Evolutionary conservation across 768 basidiomycete species (phyloP), one percentile per base, ranked within the genome.

Genomic region (Mycena crocata): DNA sequence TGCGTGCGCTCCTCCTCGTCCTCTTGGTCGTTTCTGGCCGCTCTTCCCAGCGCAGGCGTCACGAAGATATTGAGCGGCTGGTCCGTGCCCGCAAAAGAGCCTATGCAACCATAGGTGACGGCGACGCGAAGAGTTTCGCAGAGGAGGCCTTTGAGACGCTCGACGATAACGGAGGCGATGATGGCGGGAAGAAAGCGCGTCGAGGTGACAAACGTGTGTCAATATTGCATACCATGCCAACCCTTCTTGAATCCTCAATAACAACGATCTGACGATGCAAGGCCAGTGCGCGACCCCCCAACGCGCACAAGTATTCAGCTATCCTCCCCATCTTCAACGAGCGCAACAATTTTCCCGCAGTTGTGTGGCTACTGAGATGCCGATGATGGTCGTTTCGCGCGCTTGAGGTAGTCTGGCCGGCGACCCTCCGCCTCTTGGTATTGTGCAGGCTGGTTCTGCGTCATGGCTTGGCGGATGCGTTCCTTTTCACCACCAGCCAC

Each of bases 301-400:
- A 89, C 70, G 86, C 88, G 37, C 82, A 91, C 84, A 96, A 92
- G 78, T 96, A 96, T 78, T 94, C 93, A 37, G 94, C 96, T 66
- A 96, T 83, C 61, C 93, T 82, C 1, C 93, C 93, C 78, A 90
- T 93, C 59, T 82, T 83, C 80, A 7, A 74, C 74, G 19, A 77
- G 70, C 26, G 76, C 72, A 42, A 71, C 72, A 7, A 81, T 77
- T 48, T 86, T 85, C 1, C 95, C 0, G 87, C 96, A 58, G 91
- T 96, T 66, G 75, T 95, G 34, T 96, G 94, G 93, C 82, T 97
- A 2, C 81, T 97, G 51, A 92, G 77, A 73, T 48, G 85, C 84
- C 30, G 82, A 79, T 42, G 80, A 72, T 1, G 83, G 76, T 49
- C 87, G 83, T 72, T 87, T 89, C 31, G 81, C 72, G 30, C 92